Evolutionary conservation across 352 stramenopile species (phyloP), one percentile per base, ranked within the genome.

Genomic region (Phytophthora hybrid): DNA sequence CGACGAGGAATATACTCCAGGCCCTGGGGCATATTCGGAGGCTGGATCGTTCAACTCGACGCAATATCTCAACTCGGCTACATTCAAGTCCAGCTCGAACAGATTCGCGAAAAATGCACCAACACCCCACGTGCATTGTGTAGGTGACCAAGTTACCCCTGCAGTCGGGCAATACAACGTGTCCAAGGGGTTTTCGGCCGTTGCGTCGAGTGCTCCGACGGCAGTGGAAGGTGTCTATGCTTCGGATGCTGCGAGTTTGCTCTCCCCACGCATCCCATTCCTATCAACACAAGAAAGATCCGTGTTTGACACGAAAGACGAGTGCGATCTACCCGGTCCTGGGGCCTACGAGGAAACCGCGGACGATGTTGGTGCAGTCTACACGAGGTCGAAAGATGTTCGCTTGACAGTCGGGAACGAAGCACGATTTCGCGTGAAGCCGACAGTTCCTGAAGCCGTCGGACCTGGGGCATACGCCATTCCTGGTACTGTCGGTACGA

Each of bases 91-190:
- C 8, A 73, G 64, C 58, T 89, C 82, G n/a, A 67, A 55, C 26
- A 76, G 85, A 16, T 93, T 91, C 68, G 73, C 73, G 10, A 83
- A 78, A 51, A 75, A 71, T 29, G 66, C 66, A 1, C 82, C 81
- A 14, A 41, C 82, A n/a, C 83, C 85, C 6, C 82, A 89, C 32
- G 73, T 91, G 21, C 76, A 85, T 59, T 86, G 81, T 26, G 80
- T 92, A 1, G 83, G 83, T 1, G 73, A 84, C 26, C 73, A 79
- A 10, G 76, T 71, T 10, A 71, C 57, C 0, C 85, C 83, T 26
- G 83, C 57, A 0, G 85, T 92, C 6, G 83, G 85, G n/a, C 76
- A 89, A 47, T 86, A 88, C 60, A 82, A 88, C n/a, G 59, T 85
- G 37, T 77, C 68, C 18, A 76, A 66, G 16, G 63, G 59, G 3